These are phyloP conservation scores for Bryopsis sp. DNA, from an alignment of 139 green algal genomes.

Conservation along the genomic window DNA sequence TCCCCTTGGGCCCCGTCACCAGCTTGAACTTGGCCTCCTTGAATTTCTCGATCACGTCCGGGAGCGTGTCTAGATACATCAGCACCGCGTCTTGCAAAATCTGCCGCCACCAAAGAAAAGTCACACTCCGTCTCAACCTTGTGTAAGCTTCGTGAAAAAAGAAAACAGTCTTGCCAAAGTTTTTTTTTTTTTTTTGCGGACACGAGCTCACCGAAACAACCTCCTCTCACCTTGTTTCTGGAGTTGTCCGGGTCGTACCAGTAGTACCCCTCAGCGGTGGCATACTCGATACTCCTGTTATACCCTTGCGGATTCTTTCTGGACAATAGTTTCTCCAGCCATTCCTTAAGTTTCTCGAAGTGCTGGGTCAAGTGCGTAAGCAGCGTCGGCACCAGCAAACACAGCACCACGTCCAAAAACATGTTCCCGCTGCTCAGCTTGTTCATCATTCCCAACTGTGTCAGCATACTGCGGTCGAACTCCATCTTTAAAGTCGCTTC, in stretches of 20 bases:
- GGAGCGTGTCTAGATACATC: not conserved
- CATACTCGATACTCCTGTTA: slow-evolving; percentile 2
- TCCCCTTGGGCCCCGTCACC: not conserved
- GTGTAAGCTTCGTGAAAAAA: too few relatives aligned
- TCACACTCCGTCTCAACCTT: too few relatives aligned
- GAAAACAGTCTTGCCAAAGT: too few relatives aligned
- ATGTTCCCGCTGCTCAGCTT: slow-evolving; percentile 25
- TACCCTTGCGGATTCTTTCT: not conserved
- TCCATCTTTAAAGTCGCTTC: too few relatives aligned
- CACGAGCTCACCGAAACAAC: too few relatives aligned
- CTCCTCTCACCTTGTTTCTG: slow-evolving; percentile 6
- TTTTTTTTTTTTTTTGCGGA: too few relatives aligned
- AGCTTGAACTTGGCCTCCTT: not conserved
- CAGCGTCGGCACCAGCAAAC: slow-evolving; percentile 27
- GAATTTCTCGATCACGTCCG: not conserved
- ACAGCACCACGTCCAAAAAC: slow-evolving; percentile 24
- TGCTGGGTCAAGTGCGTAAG: slow-evolving; percentile 1
- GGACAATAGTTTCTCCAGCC: not conserved
- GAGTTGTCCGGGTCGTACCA: slow-evolving; percentile 11
- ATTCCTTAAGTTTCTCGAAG: not conserved
- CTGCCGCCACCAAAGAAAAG: too few relatives aligned
- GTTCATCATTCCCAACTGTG: slow-evolving; percentile 26
- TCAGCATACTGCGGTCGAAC: not conserved
- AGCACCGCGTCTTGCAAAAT: too few relatives aligned
- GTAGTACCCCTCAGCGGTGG: not conserved